Base-by-base conservation (phyloP, 1,139 yeast species). In the Yamadazyma diddensiae region DNA sequence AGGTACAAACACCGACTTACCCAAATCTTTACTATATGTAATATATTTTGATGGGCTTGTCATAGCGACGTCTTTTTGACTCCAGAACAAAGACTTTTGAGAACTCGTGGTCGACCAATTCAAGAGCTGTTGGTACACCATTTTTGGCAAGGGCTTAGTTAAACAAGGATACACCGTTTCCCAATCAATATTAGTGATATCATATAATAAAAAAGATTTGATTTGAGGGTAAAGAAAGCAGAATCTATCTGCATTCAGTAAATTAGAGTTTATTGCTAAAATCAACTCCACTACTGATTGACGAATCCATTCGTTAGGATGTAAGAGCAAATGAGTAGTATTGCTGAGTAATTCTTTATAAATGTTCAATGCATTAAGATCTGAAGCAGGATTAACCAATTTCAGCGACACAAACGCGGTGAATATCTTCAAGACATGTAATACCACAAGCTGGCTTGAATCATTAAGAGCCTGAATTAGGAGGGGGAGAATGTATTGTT, bases 261-360 rank as follows among this genome's bases (percentile, higher is more conserved):
- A 57, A 48, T 79, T 79, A 2, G 67, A 65, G 2, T 85, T 77
- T 3, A 84, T 72, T 0, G 83, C 71, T 1, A 83, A 63, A 1
- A 88, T 65, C 31, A 88, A 64, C 3, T 70, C 60, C 23, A 88
- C 52, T 0, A 83, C 77, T 3, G 84, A 73, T 39, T 83, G 86
- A 28, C 96, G 63, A 6, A 92, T 81, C 82, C 95, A 82, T 37
- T 79, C 82, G 54, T 88, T 88, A 0, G 98, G 98, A 51, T 88
- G 97, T 7, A 92, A 56, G 1, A 83, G 53, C 8, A 68, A 51
- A 29, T 52, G 50, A 3, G 58, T 45, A 1, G 67, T 56, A 37
- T 51, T 59, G 1, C 40, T 26, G 12, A 69, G 46, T 14, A 69
- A 42, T 38, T 68, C 73, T 33, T 57, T 55, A 39, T 67, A 68